These are phyloP conservation scores for Paxillus rubicundulus DNA, from an alignment of 768 basidiomycete genomes.

Conservation along the genomic window DNA sequence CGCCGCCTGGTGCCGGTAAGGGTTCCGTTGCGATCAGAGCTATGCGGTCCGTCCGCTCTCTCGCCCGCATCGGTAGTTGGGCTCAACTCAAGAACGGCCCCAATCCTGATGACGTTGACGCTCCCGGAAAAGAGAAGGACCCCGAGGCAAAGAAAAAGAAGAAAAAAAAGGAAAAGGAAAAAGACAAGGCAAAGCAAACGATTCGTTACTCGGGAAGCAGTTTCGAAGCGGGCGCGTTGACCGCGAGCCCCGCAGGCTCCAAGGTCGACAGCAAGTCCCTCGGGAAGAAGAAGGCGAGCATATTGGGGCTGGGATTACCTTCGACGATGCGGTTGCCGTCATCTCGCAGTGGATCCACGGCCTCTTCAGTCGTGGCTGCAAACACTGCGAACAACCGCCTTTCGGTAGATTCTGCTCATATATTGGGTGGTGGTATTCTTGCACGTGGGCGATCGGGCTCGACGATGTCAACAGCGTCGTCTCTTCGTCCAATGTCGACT, in stretches of 20 bases:
- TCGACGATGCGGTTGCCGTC: slow-evolving; percentile 49
- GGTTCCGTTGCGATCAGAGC: slow-evolving; percentile 76
- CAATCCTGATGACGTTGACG: slow-evolving; percentile 27
- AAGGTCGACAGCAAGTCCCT: slow-evolving; percentile 32
- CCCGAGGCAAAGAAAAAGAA: slow-evolving; percentile 35
- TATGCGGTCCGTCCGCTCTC: slow-evolving; percentile 69
- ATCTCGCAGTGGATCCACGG: slow-evolving; percentile 33
- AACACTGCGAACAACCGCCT: slow-evolving; percentile 15
- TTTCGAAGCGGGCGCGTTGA: slow-evolving; percentile 65
- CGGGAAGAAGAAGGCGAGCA: slow-evolving; percentile 58
- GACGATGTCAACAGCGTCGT: slow-evolving; percentile 40
- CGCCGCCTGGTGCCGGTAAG: slow-evolving; percentile 38
- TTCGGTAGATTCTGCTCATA: slow-evolving; percentile 33
- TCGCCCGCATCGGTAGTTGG: slow-evolving; percentile 75
- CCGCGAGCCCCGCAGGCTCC: slow-evolving; percentile 32
- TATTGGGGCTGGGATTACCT: slow-evolving; percentile 61
- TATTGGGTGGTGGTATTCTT: slow-evolving; percentile 31
- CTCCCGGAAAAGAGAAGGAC: slow-evolving; percentile 28
- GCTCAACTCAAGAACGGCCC: slow-evolving; percentile 50
- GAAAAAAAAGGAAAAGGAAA: slow-evolving; percentile 37
- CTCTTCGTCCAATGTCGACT: slow-evolving; percentile 47
- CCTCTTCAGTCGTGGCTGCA: slow-evolving; percentile 31
- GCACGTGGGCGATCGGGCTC: slow-evolving; percentile 38
- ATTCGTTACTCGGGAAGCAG: slow-evolving; percentile 55
- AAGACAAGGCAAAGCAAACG: slow-evolving; percentile 33